Percentiles rank a stretch among this genome's conserved stretches.
These are phyloP conservation scores for Waltergamsia citrina DNA, from an alignment of 2,329 filamentous ascomycete species.

Conservation along the genomic window DNA sequence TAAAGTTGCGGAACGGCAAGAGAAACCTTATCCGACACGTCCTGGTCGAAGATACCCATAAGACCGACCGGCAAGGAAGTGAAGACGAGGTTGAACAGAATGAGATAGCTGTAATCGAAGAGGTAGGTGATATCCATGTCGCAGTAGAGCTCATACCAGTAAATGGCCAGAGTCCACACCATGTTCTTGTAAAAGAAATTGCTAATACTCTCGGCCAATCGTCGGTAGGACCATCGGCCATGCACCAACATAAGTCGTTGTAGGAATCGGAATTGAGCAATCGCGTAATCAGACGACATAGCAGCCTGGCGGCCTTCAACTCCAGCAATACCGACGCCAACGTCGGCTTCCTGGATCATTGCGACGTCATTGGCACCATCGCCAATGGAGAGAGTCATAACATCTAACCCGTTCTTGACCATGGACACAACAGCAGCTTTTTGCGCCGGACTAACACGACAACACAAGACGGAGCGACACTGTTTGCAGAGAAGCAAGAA, in stretches of 20 bases:
- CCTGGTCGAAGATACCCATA: conserved; percentile 94
- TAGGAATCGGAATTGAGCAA: conserved; percentile 87
- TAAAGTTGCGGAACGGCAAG: conserved; percentile 93
- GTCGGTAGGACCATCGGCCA: conserved; percentile 91
- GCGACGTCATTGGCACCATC: conserved; percentile 94
- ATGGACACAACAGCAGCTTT: conserved; percentile 95
- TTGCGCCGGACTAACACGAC: conserved; percentile 91
- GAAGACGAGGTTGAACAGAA: conserved; percentile 94
- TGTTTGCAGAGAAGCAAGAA: conserved; percentile 94
- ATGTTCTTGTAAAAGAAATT: conserved; percentile 99
- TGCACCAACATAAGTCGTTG: conserved; percentile 81
- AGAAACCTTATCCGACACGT: conserved; percentile 89
- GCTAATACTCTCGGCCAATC: conserved; percentile 84
- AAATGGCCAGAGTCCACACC: conserved; percentile 91
- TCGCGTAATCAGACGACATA: conserved; percentile 94
- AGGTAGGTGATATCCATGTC: conserved; percentile 95
- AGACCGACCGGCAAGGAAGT: conserved; percentile 91
- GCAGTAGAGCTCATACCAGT: conserved; percentile 96
- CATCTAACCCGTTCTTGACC: conserved; percentile 90
- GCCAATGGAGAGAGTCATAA: conserved; percentile 90
- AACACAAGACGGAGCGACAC: conserved; percentile 93
- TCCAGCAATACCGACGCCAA: conserved; percentile 92
- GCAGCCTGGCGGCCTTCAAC: conserved; percentile 86
- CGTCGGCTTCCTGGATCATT: conserved; percentile 95
- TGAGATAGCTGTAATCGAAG: conserved; percentile 95